phyloP scores from a whole-genome alignment of 1,139 yeast species.

The Magnusiomyces fungicola region DNA sequence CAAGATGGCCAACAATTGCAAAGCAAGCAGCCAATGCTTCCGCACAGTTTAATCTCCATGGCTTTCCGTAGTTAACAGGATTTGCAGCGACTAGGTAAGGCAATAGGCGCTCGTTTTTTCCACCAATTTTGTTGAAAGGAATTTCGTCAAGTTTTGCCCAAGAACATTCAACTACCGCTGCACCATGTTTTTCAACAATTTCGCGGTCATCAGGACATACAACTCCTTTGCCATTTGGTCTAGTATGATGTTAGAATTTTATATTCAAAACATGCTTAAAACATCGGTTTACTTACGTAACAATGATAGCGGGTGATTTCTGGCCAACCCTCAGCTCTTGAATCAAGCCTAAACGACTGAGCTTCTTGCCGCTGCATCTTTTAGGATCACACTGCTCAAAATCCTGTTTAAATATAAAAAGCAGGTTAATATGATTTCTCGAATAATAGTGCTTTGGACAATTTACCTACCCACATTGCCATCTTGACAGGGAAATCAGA shows the following conservation, averaged over 20 bases:
- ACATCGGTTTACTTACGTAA: conserved; percentile 38
- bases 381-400: conserved; percentile 99
- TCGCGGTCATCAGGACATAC: conserved; percentile 85
- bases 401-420: too few relatives aligned
- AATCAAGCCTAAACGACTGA: conserved; percentile 81
- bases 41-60: conserved; percentile 94
- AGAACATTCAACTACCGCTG: conserved; percentile 96
- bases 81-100: conserved; percentile 96
- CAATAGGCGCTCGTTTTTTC: conserved; percentile 68
- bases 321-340: conserved; percentile 78
- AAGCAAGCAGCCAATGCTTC: conserved; percentile 97
- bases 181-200: conserved; percentile 73
- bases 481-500: conserved; percentile 32
- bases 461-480: conserved; percentile 39
- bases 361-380: conserved; percentile 91
- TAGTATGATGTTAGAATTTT: conserved; percentile 5
- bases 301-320: conserved; percentile 83
- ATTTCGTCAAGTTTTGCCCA: conserved; percentile 96
- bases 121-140: conserved; percentile 91
- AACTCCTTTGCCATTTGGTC: conserved; percentile 81
- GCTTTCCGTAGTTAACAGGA: conserved; percentile 93
- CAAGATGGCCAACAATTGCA: conserved; percentile 85
- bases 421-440: background rate
- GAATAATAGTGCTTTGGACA: background rate
- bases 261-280: background rate